Conservation (phyloP, 2,329 filamentous ascomycete genomes). For the Sclerotinia spermophila region DNA sequence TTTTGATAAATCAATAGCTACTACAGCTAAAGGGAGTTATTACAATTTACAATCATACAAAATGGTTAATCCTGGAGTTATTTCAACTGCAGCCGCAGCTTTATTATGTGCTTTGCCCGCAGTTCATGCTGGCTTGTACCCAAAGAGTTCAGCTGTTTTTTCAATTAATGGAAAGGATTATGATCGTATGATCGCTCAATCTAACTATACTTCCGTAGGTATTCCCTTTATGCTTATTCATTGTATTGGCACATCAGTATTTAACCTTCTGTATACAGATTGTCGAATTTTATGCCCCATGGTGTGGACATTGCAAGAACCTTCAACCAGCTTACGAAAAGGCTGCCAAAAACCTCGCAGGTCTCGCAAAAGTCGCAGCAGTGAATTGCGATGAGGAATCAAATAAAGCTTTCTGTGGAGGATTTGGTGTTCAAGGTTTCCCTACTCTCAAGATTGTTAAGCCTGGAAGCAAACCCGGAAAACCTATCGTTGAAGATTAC, state of each 20-base stretch:
- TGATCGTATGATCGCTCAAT: conserved; percentile 76
- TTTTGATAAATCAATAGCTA: conserved; percentile 8
- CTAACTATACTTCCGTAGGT: conserved; percentile 85
- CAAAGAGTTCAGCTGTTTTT: conserved; percentile 81
- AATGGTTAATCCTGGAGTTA: conserved; percentile 53
- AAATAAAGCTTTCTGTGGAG: conserved; percentile 84
- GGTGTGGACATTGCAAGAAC: conserved; percentile 96
- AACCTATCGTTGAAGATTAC: conserved; percentile 86
- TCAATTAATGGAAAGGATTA: conserved; percentile 78
- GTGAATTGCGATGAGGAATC: conserved; percentile 90
- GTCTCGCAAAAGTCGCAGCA: conserved; percentile 89
- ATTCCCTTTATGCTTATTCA: not conserved
- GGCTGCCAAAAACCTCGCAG: conserved; percentile 82
- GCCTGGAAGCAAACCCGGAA: conserved; percentile 75
- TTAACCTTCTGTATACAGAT: conserved; percentile 43
- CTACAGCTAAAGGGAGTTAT: conserved; percentile 3
- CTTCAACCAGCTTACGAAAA: conserved; percentile 96
- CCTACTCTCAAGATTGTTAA: conserved; percentile 92
- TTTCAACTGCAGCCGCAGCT: conserved; percentile 54
- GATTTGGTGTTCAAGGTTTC: conserved; percentile 88
- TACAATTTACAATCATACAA: conserved; percentile 21
- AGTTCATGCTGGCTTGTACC: conserved; percentile 69
- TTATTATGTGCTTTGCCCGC: conserved; percentile 61
- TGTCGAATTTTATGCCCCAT: conserved; percentile 90
- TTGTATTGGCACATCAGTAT: conserved; percentile 18